Conservation (phyloP, 2,329 filamentous ascomycete genomes). For the Sclerotinia sclerotiorum region DNA sequence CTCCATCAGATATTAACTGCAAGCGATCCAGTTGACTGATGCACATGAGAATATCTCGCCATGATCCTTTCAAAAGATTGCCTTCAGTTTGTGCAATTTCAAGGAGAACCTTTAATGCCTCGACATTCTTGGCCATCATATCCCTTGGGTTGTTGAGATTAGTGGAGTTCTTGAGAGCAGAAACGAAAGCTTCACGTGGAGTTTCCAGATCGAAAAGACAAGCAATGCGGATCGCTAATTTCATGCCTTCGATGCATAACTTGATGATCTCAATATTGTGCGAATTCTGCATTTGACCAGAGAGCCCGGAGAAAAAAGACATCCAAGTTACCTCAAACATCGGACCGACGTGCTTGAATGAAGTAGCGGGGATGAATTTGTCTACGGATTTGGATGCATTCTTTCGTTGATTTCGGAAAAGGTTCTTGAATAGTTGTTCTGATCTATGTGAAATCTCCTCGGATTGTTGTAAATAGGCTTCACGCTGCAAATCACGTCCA, state of each 20-base stretch:
- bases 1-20: slow-evolving; percentile 90
- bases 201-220: slow-evolving; percentile 92
- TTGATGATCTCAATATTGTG: slow-evolving; percentile 91
- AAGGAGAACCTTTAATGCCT: slow-evolving; percentile 86
- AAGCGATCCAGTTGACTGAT: slow-evolving; percentile 94
- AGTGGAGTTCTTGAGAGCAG: slow-evolving; percentile 86
- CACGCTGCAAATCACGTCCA: slow-evolving; percentile 84
- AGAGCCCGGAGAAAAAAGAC: slow-evolving; percentile 94
- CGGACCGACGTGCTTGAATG: slow-evolving; percentile 89
- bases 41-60: slow-evolving; percentile 93
- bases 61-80: slow-evolving; percentile 83
- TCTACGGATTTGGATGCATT: slow-evolving; percentile 67
- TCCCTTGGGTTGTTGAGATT: slow-evolving; percentile 95
- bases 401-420: slow-evolving; percentile 84
- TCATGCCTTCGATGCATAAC: slow-evolving; percentile 92
- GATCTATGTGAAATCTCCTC: slow-evolving; percentile 79
- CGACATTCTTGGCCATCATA: slow-evolving; percentile 93
- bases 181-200: slow-evolving; percentile 92
- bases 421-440: slow-evolving; percentile 86
- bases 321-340: slow-evolving; percentile 99
- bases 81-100: slow-evolving; percentile 93
- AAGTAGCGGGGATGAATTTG: slow-evolving; percentile 88
- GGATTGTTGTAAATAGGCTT: slow-evolving; percentile 91
- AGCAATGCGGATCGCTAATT: slow-evolving; percentile 86
- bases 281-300: slow-evolving; percentile 88